Percentiles rank a stretch among this genome's conserved stretches.
These are phyloP conservation scores for Globisporangium canariense DNA, from an alignment of 352 stramenopile species.

Conservation along the genomic window DNA sequence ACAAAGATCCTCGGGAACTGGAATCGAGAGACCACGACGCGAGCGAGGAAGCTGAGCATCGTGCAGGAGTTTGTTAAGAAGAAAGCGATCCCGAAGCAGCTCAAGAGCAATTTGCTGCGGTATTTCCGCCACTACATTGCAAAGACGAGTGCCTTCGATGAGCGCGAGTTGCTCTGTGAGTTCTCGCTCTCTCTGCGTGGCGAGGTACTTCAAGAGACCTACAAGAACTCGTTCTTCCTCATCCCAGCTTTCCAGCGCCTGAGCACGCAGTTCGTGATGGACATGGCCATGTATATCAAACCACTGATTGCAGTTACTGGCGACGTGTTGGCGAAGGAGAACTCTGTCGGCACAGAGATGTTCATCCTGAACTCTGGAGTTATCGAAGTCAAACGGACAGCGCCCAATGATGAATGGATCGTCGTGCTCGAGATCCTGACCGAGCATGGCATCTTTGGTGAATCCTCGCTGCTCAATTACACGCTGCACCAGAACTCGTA, in stretches of 20 bases:
- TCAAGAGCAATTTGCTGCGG: slow-evolving; percentile 51
- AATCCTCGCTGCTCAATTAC: slow-evolving; percentile 69
- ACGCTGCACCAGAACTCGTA: slow-evolving; percentile 76
- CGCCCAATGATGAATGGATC: slow-evolving; percentile 51
- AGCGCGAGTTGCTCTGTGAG: slow-evolving; percentile 70
- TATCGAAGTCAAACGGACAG: slow-evolving; percentile 62
- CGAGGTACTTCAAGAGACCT: slow-evolving; percentile 75
- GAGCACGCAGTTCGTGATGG: slow-evolving; percentile 76
- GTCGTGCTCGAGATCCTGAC: slow-evolving; percentile 77
- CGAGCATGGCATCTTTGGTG: slow-evolving; percentile 63
- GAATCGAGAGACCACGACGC: slow-evolving; percentile 57
- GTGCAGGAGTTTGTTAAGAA: slow-evolving; percentile 64
- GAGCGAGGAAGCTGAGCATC: slow-evolving; percentile 55
- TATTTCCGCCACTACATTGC: slow-evolving; percentile 84
- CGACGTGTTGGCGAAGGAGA: slow-evolving; percentile 59
- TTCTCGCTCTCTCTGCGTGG: slow-evolving; percentile 71
- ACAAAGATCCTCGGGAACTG: slow-evolving; percentile 82
- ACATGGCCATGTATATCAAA: slow-evolving; percentile 87
- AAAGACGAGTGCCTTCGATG: slow-evolving; percentile 71
- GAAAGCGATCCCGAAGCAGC: slow-evolving; percentile 46
- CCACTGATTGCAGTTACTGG: slow-evolving; percentile 66
- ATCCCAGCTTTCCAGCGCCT: slow-evolving; percentile 69
- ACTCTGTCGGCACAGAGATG: slow-evolving; percentile 73
- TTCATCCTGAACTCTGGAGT: slow-evolving; percentile 79
- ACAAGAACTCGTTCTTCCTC: slow-evolving; percentile 68